These are phyloP conservation scores for Macadamia integrifolia DNA, from an alignment of 164 flowering plant species.

Conservation along the genomic window DNA sequence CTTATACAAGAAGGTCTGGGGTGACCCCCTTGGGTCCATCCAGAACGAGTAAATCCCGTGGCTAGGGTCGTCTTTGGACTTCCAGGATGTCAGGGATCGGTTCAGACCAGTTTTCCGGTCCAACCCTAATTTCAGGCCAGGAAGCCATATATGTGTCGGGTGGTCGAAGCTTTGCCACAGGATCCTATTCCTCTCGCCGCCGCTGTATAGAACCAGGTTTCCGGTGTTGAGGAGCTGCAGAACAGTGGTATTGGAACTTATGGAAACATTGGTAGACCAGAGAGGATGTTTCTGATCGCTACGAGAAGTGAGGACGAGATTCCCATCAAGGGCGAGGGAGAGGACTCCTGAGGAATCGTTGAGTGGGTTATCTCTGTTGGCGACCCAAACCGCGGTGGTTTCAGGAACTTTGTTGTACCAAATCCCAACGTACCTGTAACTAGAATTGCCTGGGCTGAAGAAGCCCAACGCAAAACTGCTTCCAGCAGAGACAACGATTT, in stretches of 20 bases:
- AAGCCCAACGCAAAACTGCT: conserved; percentile 37
- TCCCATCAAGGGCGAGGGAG: conserved; percentile 17
- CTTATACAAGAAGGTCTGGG: conserved; percentile 19
- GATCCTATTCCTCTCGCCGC: background rate
- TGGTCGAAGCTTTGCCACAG: conserved; percentile 62
- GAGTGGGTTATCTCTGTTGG: conserved; percentile 44
- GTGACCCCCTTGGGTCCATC: conserved; percentile 22
- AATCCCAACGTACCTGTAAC: conserved; percentile 33
- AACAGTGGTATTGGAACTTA: background rate
- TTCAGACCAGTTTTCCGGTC: conserved; percentile 29
- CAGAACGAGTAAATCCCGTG: conserved; percentile 20
- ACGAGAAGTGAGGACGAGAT: conserved; percentile 14
- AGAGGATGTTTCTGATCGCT: background rate
- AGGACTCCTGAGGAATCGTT: conserved; percentile 31
- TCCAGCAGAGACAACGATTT: conserved; percentile 25
- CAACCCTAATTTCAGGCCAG: conserved; percentile 43
- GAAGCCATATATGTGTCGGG: conserved; percentile 33
- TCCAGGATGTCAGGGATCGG: conserved; percentile 42
- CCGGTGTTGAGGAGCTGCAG: conserved; percentile 42
- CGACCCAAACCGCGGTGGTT: conserved; percentile 44
- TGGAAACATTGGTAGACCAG: conserved; percentile 29
- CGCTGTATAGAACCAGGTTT: conserved; percentile 30
- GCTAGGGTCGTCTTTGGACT: conserved; percentile 32
- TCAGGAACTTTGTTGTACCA: conserved; percentile 34
- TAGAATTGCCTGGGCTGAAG: conserved; percentile 32